phyloP scores from a whole-genome alignment of 2,329 filamentous ascomycete genomes.

The Periconia sp. region DNA sequence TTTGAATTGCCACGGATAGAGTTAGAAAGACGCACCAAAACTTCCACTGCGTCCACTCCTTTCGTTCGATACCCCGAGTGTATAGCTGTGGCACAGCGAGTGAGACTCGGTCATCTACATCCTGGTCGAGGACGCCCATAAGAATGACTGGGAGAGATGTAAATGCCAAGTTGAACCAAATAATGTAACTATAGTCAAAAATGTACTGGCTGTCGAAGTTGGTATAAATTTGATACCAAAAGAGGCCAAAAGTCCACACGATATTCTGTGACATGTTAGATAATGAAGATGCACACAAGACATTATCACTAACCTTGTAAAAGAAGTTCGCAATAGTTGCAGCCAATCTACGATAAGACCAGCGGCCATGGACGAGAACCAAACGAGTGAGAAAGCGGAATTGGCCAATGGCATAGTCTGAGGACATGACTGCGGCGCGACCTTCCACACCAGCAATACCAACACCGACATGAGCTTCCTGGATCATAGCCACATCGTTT shows the following conservation, averaged over 20 bases:
- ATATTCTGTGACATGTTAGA: slow-evolving; percentile 67
- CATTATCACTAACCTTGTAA: slow-evolving; percentile 70
- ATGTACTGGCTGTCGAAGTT: slow-evolving; percentile 96
- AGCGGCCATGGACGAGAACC: slow-evolving; percentile 78
- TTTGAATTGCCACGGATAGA: not conserved
- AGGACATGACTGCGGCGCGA: slow-evolving; percentile 79
- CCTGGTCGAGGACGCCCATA: slow-evolving; percentile 95
- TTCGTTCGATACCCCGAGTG: slow-evolving; percentile 88
- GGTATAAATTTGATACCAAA: slow-evolving; percentile 96
- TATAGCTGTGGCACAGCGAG: slow-evolving; percentile 94
- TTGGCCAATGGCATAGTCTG: slow-evolving; percentile 86
- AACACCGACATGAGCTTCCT: slow-evolving; percentile 84
- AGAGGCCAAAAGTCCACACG: slow-evolving; percentile 93
- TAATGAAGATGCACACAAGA: not conserved
- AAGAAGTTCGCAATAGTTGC: slow-evolving; percentile 99
- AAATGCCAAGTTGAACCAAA: slow-evolving; percentile 95
- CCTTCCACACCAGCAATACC: slow-evolving; percentile 88
- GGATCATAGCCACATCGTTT: slow-evolving; percentile 93
- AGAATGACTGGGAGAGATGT: slow-evolving; percentile 93
- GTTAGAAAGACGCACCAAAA: slow-evolving; percentile 74
- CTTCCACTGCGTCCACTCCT: slow-evolving; percentile 94
- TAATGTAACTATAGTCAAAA: slow-evolving; percentile 96
- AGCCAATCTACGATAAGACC: slow-evolving; percentile 91
- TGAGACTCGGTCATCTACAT: slow-evolving; percentile 91
- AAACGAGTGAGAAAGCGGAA: slow-evolving; percentile 82